phyloP scores from a whole-genome alignment of 2,329 filamentous ascomycete genomes.

The Ceratocystiopsis sp. region DNA sequence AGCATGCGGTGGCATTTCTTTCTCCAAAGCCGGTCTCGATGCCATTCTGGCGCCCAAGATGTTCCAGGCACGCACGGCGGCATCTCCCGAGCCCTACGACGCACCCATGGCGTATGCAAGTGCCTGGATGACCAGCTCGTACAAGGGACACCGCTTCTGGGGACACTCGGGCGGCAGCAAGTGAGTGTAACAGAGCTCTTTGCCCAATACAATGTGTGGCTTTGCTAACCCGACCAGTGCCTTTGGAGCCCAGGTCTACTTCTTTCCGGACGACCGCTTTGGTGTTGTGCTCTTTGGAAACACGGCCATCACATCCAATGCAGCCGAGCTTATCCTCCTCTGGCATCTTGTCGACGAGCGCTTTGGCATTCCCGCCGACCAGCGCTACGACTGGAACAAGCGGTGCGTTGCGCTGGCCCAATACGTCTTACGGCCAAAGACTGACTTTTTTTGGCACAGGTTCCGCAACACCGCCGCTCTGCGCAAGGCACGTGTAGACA shows the following conservation, averaged over 20 bases:
- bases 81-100: conserved; percentile 13
- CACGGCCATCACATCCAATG: conserved; percentile 22
- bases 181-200: background rate
- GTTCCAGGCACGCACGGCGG: conserved; percentile 9
- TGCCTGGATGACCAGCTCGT: conserved; percentile 22
- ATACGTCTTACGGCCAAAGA: too few relatives aligned
- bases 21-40: conserved; percentile 17
- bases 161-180: conserved; percentile 26
- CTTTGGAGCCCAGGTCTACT: conserved; percentile 25
- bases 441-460: conserved; percentile 2
- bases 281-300: conserved; percentile 28
- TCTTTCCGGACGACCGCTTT: conserved; percentile 26
- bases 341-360: conserved; percentile 25
- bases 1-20: conserved; percentile 13
- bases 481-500: conserved; percentile 11
- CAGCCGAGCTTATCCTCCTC: conserved; percentile 16
- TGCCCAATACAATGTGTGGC: too few relatives aligned
- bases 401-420: background rate
- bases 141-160: conserved; percentile 24
- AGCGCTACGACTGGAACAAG: conserved; percentile 20
- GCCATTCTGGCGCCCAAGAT: conserved; percentile 19
- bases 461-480: conserved; percentile 6
- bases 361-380: conserved; percentile 16
- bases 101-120: conserved; percentile 22
- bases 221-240: conserved; percentile 11